These are phyloP conservation scores for Diaporthe destruens DNA, from an alignment of 2,329 filamentous ascomycete species.

Conservation along the genomic window DNA sequence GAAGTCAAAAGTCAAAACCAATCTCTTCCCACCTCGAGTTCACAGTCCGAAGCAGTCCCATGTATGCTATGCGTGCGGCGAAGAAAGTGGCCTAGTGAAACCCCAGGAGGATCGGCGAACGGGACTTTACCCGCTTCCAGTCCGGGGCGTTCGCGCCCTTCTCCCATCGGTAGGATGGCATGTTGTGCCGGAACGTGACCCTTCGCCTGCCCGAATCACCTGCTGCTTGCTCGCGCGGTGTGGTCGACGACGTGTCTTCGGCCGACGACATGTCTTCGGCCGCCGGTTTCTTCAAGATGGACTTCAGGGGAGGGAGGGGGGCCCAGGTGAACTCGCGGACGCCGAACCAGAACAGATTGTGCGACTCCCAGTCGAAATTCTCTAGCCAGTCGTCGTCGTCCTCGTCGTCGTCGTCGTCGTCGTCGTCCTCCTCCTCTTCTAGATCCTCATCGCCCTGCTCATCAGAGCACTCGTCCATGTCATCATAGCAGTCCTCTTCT, in stretches of 20 bases:
- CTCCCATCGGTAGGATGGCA: slow-evolving; percentile 13
- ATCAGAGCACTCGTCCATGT: too few species aligned
- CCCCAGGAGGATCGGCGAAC: slow-evolving; percentile 4
- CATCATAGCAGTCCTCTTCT: neutral
- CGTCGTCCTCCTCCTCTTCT: too few species aligned
- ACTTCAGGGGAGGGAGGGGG: neutral
- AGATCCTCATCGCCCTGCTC: neutral
- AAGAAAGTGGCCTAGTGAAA: neutral
- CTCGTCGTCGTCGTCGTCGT: neutral
- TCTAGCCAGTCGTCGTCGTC: slow-evolving; percentile 8
- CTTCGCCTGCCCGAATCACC: neutral
- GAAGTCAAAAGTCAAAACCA: neutral
- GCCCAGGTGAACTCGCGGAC: neutral
- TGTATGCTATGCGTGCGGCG: too few species aligned
- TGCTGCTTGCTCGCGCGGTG: neutral
- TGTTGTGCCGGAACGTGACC: neutral
- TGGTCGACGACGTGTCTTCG: neutral
- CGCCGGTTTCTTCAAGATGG: slow-evolving; percentile 15
- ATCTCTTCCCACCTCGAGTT: neutral
- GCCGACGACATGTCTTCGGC: neutral
- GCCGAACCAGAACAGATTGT: slow-evolving; percentile 28
- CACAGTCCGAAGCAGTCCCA: too few species aligned
- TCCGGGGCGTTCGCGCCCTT: neutral
- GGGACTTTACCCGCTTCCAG: neutral
- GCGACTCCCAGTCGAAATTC: slow-evolving; percentile 11